Percentiles rank a stretch among this genome's conserved stretches.
phyloP scores from a whole-genome alignment of 768 basidiomycete genomes.

The Podaxis sp. region DNA sequence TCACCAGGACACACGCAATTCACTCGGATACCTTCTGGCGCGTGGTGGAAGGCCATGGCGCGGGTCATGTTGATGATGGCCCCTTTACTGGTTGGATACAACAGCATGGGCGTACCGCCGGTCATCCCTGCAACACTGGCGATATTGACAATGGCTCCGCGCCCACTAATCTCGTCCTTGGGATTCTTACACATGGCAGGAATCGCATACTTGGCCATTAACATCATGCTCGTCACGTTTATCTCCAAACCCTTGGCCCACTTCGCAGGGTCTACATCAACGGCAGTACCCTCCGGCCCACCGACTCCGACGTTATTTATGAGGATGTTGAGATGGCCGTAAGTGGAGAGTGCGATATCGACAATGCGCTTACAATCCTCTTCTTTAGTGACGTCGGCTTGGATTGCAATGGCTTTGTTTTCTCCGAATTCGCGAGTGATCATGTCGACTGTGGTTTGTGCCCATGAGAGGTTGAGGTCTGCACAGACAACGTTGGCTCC shows the following conservation, averaged over 20 bases:
- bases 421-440: constrained; percentile 35
- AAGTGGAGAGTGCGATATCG: constrained; percentile 30
- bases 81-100: constrained; percentile 43
- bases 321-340: constrained; percentile 40
- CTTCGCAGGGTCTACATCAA: constrained; percentile 33
- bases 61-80: constrained; percentile 43
- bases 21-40: constrained; percentile 35
- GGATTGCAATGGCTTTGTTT: constrained; percentile 29
- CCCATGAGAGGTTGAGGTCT: constrained; percentile 36
- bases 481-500: constrained; percentile 36
- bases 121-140: constrained; percentile 35
- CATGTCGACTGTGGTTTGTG: constrained; percentile 36
- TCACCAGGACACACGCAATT: constrained; percentile 41
- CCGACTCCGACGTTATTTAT: constrained; percentile 41
- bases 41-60: constrained; percentile 44
- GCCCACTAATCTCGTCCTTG: constrained; percentile 26
- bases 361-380: constrained; percentile 35
- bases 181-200: constrained; percentile 41
- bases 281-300: constrained; percentile 36
- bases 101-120: constrained; percentile 36
- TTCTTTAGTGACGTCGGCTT: constrained; percentile 35
- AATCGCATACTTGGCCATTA: constrained; percentile 41
- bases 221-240: constrained; percentile 42
- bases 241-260: constrained; percentile 36
- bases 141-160: constrained; percentile 41